Evolutionary conservation across 805 yeast species (phyloP), one percentile per base, ranked within the genome.

Genomic region (Saccharomycopsis sp.): DNA sequence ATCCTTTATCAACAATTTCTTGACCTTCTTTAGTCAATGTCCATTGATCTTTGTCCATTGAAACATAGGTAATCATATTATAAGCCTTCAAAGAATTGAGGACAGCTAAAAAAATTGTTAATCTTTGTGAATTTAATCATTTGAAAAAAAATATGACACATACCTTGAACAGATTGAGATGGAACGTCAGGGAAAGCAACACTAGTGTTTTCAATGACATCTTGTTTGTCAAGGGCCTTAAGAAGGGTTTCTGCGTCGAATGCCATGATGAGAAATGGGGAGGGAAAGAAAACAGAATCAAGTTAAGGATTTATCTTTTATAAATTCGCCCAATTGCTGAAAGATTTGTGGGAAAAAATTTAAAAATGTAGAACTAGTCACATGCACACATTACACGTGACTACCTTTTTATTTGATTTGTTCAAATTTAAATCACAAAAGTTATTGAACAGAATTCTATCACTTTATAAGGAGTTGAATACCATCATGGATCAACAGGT

Each of bases 31-130:
- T 63, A 10, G 94, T 80, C 48, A 87, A 72, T 21, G 68, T 62
- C 79, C 88, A 89, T 49, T 66, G 59, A 50, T 88, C 94, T 40
- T 69, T 66, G 59, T 89, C 97, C 40, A 75, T 67, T 46, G 83
- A 73, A 51, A 72, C 67, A 66, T 76, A 88, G 34, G 63, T 62
- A 52, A 92, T 71, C 84, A 89, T 88, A 42, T 74, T 70, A 59
- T 82, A 81, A 46, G 96, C 88, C 57, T 79, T 72, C 42, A 92
- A 69, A 18, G 96, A 88, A 56, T 79, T 80, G 54, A 92, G 73
- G 21, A 89, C 89, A n/a, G 95, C 74, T 45, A 27, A 5, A 10
- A 19, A 34, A 20, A 18, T 23, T 20, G 34, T 35, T 18, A 33
- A 8, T 21, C 6, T 15, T n/a, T 28, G 6, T 5, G 6, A 28